These are phyloP conservation scores for Pythium volutum DNA, from an alignment of 352 stramenopile species.

Conservation along the genomic window DNA sequence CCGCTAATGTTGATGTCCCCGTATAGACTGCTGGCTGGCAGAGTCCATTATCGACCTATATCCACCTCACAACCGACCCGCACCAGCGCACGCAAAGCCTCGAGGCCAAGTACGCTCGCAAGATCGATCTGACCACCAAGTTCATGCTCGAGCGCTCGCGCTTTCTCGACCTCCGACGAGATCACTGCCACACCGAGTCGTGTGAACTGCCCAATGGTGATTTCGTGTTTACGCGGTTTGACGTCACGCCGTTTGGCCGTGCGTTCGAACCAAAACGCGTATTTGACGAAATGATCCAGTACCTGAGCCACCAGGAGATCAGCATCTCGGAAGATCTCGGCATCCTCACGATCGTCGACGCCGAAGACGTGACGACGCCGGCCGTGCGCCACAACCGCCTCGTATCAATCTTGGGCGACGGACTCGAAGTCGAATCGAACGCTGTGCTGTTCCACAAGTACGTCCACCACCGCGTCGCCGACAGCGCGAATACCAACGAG, in stretches of 20 bases:
- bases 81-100: background rate
- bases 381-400: constrained; percentile 15
- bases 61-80: constrained; percentile 13
- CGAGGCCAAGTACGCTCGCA: background rate
- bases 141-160: constrained; percentile 16
- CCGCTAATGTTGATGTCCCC: background rate
- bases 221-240: constrained; percentile 22
- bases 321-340: constrained; percentile 24
- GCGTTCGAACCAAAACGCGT: constrained; percentile 1
- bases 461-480: background rate
- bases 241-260: constrained; percentile 18
- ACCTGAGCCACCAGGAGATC: constrained; percentile 24
- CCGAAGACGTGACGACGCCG: constrained; percentile 12
- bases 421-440: constrained; percentile 23
- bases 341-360: constrained; percentile 21
- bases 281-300: constrained; percentile 17
- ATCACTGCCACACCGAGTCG: constrained; percentile 16
- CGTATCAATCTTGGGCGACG: constrained; percentile 11
- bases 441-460: constrained; percentile 12
- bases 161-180: constrained; percentile 12
- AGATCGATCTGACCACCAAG: constrained; percentile 11
- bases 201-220: constrained; percentile 17
- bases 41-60: constrained; percentile 11
- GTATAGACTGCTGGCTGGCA: constrained; percentile 7
- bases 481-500: background rate